A percentile compares a stretch with the other conserved stretches of the same genome.
Conservation (phyloP, 805 yeast genomes). For the Metschnikowia bowlesiae region DNA sequence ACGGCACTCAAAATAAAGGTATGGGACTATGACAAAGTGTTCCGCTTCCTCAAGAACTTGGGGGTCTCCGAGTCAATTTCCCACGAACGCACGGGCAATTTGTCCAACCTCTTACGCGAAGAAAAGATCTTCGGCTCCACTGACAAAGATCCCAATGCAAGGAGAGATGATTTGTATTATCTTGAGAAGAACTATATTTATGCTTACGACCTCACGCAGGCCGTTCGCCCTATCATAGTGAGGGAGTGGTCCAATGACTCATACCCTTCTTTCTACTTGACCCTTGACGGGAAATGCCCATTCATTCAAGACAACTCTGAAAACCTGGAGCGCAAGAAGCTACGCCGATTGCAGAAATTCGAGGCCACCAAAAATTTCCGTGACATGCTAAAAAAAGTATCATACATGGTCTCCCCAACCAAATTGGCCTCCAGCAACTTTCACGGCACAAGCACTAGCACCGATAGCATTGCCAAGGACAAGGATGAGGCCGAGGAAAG, state of each 20-base stretch:
- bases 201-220: constrained; percentile 75
- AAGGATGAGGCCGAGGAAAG: constrained; percentile 5
- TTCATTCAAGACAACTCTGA: constrained; percentile 60
- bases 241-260: constrained; percentile 67
- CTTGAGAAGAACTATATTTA: constrained; percentile 68
- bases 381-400: constrained; percentile 31
- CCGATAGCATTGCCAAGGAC: constrained; percentile 10
- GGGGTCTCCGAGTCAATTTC: constrained; percentile 26
- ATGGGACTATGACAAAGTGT: constrained; percentile 84
- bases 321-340: constrained; percentile 38
- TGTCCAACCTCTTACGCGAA: constrained; percentile 60
- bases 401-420: constrained; percentile 28
- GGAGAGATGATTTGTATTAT: constrained; percentile 78
- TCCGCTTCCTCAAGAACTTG: constrained; percentile 68
- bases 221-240: constrained; percentile 72
- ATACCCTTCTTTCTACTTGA: constrained; percentile 54
- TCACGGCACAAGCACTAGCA: constrained; percentile 13
- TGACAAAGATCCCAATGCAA: constrained; percentile 83
- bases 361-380: constrained; percentile 42
- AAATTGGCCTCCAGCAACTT: neutral
- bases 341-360: constrained; percentile 36
- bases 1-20: constrained; percentile 61
- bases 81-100: constrained; percentile 19
- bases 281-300: constrained; percentile 76
- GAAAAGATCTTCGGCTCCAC: constrained; percentile 84